These are phyloP conservation scores for Dimargaris xerosporica DNA, from an alignment of 192 early-diverging fungal species.

Conservation along the genomic window DNA sequence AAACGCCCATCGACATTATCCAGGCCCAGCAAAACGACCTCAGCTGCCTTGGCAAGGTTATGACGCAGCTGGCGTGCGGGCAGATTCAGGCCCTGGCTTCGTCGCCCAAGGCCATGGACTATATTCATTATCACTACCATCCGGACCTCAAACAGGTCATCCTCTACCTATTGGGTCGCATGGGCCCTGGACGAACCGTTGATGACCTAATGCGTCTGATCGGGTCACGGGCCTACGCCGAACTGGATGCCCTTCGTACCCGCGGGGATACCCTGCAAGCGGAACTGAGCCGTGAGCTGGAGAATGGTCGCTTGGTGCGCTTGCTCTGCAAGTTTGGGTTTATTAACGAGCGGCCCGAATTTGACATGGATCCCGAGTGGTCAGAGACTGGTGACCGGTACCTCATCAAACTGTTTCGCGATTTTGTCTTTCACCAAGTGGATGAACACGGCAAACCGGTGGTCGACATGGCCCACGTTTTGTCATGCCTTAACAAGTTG, in stretches of 20 bases:
- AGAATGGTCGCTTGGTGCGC: conserved; percentile 82
- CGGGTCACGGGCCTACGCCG: conserved; percentile 22
- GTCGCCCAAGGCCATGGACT: conserved; percentile 37
- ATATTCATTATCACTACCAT: conserved; percentile 57
- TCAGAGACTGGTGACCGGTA: conserved; percentile 97
- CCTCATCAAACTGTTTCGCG: conserved; percentile 91
- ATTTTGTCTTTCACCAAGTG: conserved; percentile 96
- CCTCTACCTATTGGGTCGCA: conserved; percentile 29
- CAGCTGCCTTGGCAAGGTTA: conserved; percentile 22
- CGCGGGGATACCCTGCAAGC: conserved; percentile 67
- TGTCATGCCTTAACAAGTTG: conserved; percentile 92
- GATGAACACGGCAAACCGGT: conserved; percentile 61
- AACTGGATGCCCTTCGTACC: conserved; percentile 30
- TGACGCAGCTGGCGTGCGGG: conserved; percentile 17
- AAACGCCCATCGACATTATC: conserved; percentile 10
- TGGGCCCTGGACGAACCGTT: conserved; percentile 20
- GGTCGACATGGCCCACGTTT: conserved; percentile 81
- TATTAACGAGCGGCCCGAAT: conserved; percentile 83
- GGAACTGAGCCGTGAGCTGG: conserved; percentile 66
- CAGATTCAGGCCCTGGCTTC: conserved; percentile 15
- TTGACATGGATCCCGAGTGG: conserved; percentile 78
- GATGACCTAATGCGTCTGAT: conserved; percentile 28
- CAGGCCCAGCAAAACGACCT: conserved; percentile 16
- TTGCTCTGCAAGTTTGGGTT: conserved; percentile 83
- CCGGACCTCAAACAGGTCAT: conserved; percentile 73